Base-by-base conservation (phyloP, 805 yeast species). In the Millerozyma miso region DNA sequence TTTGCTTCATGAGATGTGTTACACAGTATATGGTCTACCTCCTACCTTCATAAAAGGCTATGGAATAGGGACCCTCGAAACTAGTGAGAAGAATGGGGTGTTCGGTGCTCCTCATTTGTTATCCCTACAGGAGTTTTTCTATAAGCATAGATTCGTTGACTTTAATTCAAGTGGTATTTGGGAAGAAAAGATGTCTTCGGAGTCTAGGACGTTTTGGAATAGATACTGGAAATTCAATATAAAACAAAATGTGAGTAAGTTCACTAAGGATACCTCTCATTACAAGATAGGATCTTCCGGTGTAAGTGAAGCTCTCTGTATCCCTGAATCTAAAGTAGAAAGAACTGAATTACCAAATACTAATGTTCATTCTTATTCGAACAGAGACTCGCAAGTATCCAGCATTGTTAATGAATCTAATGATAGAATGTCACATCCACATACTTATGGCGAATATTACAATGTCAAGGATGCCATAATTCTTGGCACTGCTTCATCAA, bases 1-100 rank as follows among this genome's bases (percentile, higher is more conserved):
- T 1, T 63, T 75, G 3, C 59, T 79, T 16, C 89, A 83, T 56
- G 89, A 83, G 56, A 82, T 83, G 86, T 72, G 72, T 23, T 80
- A 75, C 45, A 81, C 64, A 52, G 65, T 81, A 2, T 23, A 58
- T 1, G 73, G 73, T 3, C 51, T 81, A 7, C 79, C 83, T 0
- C 56, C 56, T 3, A 42, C 54, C 0, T 74, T 73, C 39, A 60
- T 66, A 10, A 56, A 60, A 17, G 55, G 62, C 20, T 77, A 70
- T 53, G 74, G 79, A 0, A 70, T 73, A 18, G 79, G 80, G 0
- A 59, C 61, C 8, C 54, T 62, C 15, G 55, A 53, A 31, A 41
- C 50, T 3, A 36, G 18, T 13, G 49, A 49, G n/a, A 8, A 23
- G n/a, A 45, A 67, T 1, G 63, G 75, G 0, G 70, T 79, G 0